Base-by-base conservation (phyloP, 257 asterid genomes). In the Ophiorrhiza pumila region DNA sequence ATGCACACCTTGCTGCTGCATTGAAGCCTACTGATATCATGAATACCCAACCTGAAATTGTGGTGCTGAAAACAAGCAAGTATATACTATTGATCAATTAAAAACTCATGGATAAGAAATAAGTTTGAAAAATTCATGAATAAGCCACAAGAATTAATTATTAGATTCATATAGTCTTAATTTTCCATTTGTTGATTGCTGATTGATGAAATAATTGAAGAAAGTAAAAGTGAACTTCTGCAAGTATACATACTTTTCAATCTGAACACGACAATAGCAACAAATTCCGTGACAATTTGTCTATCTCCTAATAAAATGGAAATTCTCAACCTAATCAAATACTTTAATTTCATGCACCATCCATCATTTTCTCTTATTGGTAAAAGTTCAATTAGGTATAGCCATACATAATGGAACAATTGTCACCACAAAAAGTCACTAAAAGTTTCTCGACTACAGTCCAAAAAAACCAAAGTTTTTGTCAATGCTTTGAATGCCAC, bases 11-110 rank as follows among this genome's bases (percentile, higher is more conserved):
- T 73, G 79, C 71, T 0, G 81, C 79, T 27, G 84, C 81, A 49
- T 80, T 77, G 72, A 77, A 73, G 47, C 84, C 84, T 42, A 80
- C 72, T 15, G 84, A 63, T 55, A 80, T 77, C 81, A 80, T 80
- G 45, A 80, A 80, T 3, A 77, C 79, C 81, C 77, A 80, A 53
- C 84, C 84, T 35, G 68, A 64, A 39, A 80, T 49, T 0, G 79
- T 69, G 45, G 76, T 77, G 62, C 84, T 80, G 80, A 46, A 71
- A 50, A 1, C 25, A 50, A 50, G 57, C 57, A 50, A n/a, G n/a
- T n/a, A n/a, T n/a, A n/a, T n/a, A n/a, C n/a, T n/a, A n/a, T n/a
- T n/a, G n/a, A n/a, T n/a, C n/a, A n/a, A n/a, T n/a, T n/a, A n/a
- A n/a, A n/a, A n/a, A n/a, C n/a, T n/a, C n/a, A n/a, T n/a, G n/a